Conservation (phyloP, 1,139 yeast genomes). For the Sugiyamaella paludigena region DNA sequence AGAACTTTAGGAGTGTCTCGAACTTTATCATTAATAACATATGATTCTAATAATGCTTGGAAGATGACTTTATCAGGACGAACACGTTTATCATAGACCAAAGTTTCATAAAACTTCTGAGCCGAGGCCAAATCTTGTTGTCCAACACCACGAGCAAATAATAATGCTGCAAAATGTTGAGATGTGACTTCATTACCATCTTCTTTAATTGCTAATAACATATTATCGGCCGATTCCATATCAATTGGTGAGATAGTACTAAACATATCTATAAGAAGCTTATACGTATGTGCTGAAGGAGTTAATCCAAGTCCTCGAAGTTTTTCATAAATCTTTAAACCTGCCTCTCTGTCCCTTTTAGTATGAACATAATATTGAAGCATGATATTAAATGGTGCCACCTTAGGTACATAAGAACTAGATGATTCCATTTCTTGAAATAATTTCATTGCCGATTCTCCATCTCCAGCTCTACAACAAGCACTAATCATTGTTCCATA, state of each 20-base stretch:
- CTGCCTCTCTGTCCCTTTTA: slow-evolving; percentile 36
- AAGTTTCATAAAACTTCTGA: slow-evolving; percentile 35
- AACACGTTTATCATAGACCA: slow-evolving; percentile 32
- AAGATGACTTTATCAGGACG: slow-evolving; percentile 41
- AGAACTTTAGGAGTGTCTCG: slow-evolving; percentile 35
- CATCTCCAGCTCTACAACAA: slow-evolving; percentile 41
- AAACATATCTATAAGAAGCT: slow-evolving; percentile 42
- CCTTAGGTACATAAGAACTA: slow-evolving; percentile 34
- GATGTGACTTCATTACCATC: slow-evolving; percentile 33
- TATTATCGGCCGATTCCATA: slow-evolving; percentile 39
- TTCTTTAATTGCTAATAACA: slow-evolving; percentile 34
- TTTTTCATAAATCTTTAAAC: slow-evolving; percentile 34
- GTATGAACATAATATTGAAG: slow-evolving; percentile 41
- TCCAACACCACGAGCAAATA: slow-evolving; percentile 42
- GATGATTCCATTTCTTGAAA: slow-evolving; percentile 40
- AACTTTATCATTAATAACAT: slow-evolving; percentile 36
- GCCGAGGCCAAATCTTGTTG: slow-evolving; percentile 38
- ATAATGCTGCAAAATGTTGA: slow-evolving; percentile 42
- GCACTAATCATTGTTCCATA: slow-evolving; percentile 44
- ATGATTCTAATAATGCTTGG: slow-evolving; percentile 42
- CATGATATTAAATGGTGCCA: slow-evolving; percentile 43
- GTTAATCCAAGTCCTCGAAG: slow-evolving; percentile 32
- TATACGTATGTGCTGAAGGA: slow-evolving; percentile 42
- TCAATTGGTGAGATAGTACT: slow-evolving; percentile 30
- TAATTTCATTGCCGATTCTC: slow-evolving; percentile 34